A percentile compares a stretch with the other conserved stretches of the same genome.
These are phyloP conservation scores for Mycosarcoma maydis DNA, from an alignment of 1,284 basidiomycete species.

Conservation along the genomic window DNA sequence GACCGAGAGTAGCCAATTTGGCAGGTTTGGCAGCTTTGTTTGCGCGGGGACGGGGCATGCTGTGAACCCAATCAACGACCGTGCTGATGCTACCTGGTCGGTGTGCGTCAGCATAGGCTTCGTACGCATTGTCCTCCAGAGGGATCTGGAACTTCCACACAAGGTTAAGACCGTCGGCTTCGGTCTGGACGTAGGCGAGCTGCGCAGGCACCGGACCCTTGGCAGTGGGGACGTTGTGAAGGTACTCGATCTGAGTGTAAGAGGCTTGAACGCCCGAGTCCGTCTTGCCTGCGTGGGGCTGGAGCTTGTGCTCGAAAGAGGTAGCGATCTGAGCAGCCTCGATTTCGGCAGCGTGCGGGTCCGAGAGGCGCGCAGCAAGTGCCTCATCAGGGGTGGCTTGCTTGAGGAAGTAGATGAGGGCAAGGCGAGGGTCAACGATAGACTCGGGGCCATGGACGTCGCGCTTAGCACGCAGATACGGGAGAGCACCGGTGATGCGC, in stretches of 20 bases:
- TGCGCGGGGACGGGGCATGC: conserved; percentile 36
- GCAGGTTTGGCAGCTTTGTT: conserved; percentile 14
- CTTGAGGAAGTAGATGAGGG: conserved; percentile 51
- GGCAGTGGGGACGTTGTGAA: conserved; percentile 54
- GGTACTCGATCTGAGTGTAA: conserved; percentile 47
- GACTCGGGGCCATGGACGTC: conserved; percentile 28
- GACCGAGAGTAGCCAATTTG: conserved; percentile 20
- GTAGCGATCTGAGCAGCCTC: conserved; percentile 46
- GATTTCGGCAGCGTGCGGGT: conserved; percentile 29
- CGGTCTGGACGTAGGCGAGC: conserved; percentile 54
- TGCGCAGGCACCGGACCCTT: conserved; percentile 56
- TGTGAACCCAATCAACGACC: conserved; percentile 58
- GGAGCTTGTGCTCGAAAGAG: conserved; percentile 53
- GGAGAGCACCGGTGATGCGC: conserved; percentile 37
- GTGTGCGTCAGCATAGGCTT: conserved; percentile 55
- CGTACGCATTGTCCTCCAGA: conserved; percentile 57
- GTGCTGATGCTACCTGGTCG: conserved; percentile 45
- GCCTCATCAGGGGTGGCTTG: conserved; percentile 49
- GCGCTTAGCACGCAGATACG: conserved; percentile 30
- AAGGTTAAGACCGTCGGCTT: conserved; percentile 40
- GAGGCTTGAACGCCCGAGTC: conserved; percentile 36
- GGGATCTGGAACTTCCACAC: conserved; percentile 58
- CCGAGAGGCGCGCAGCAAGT: conserved; percentile 41
- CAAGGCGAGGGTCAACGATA: conserved; percentile 52
- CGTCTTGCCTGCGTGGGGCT: conserved; percentile 45